Evolutionary conservation across 345 rosid genomes (phyloP), one percentile per base, ranked within the genome.

Genomic region (Fremontodendron californicum): DNA sequence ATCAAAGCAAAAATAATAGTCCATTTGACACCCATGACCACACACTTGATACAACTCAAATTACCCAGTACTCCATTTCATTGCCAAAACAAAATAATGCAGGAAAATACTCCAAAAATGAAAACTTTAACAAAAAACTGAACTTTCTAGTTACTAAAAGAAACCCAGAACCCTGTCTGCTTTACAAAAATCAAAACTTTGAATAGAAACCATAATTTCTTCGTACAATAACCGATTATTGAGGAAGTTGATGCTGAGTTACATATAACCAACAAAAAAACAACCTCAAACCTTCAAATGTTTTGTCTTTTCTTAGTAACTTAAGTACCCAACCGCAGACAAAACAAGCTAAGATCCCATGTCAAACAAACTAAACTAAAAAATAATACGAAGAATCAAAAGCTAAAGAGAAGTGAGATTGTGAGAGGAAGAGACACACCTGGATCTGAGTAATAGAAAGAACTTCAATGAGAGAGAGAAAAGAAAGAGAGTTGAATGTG

Each of bases 371-470:
- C 75, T 57, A 39, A 69, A 29, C 72, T 52, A 61, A 46, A 74
- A 64, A 27, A 65, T 15, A 48, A 48, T 21, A 39, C 18, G 2
- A 35, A 65, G 3, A 15, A 16, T 13, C 7, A 75, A 37, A 13
- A 2, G 46, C 58, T 45, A 64, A 61, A 48, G 35, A 45, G 40
- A 77, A 77, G 48, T 37, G 77, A n/a, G n/a, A n/a, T n/a, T n/a
- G n/a, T n/a, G n/a, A n/a, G 74, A 57, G 62, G 39, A 63, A 39
- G 60, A 81, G 81, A 81, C 84, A 86, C 82, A 87, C 93, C 88
- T 87, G 93, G 90, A 89, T 86, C 89, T 86, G 82, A 72, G 81
- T 42, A 31, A 27, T 33, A 58, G 78, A 51, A 37, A 45, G 63
- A 64, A 75, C 65, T 54, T 57, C 23, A 73, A 54, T 3, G 42